Evolutionary conservation across 176 grass and related monocot species (phyloP), one percentile per base, ranked within the genome.

Genomic region (Pontederia crassipes): DNA sequence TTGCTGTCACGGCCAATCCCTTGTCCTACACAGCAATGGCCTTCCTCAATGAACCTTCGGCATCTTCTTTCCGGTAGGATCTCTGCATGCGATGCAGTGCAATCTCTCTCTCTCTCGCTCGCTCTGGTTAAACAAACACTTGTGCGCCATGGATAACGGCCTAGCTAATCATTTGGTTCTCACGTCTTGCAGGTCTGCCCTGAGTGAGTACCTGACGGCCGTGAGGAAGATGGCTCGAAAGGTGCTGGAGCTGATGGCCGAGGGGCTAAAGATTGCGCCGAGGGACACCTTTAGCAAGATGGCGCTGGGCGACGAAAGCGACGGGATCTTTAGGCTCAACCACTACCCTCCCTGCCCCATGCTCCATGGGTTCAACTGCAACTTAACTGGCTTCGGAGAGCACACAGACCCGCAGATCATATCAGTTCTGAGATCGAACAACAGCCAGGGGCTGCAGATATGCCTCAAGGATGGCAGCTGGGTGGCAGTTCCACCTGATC

Each of bases 361-460:
- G 32, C 69, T 93, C 17, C 79, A 81, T 18, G 82, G 85, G 1
- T 77, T 72, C 27, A 79, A 81, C 26, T 86, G 72, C 72, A 83
- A 69, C 67, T 71, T 81, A 62, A 93, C 85, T 0, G 94, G 94
- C 10, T 98, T 93, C 68, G 94, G 94, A 18, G 94, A 89, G 74
- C 94, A 99, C 77, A 99, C 94, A 10, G 94, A 93, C 66, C 94
- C 94, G 16, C 94, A 99, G 74, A 76, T 99, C 59, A 48, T 99
- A 49, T 99, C 94, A 0, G 54, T 93, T 71, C 73, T 93, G 10
- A 72, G 85, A 78, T 99, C 88, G 50, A 99, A 99, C 79, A 66
- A 58, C 68, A 88, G 84, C n/a, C 65, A 81, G 0, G 94, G 94
- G 12, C 85, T 99, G 45, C 88, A 93, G 75, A 82, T 99, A 72